These are phyloP conservation scores for Avena sativa DNA, from an alignment of 176 grass and related monocot species.

Conservation along the genomic window DNA sequence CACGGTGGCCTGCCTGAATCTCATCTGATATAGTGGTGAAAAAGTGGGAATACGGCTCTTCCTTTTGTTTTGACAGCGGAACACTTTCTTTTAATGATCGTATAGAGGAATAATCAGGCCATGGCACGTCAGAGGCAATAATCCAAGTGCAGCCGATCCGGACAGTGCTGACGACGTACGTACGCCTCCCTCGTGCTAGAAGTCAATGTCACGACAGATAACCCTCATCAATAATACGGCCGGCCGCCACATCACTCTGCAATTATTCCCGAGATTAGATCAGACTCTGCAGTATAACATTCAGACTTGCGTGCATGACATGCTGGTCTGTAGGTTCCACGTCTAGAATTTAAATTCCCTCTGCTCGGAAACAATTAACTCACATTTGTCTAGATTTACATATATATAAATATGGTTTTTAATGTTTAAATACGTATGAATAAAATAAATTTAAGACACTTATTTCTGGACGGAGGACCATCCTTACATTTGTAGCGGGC, in stretches of 20 bases:
- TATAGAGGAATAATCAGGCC: background rate
- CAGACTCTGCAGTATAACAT: background rate
- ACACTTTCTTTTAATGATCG: no score
- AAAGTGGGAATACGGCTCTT: no score
- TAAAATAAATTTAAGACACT: no score
- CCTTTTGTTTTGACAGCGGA: no score
- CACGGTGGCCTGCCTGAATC: no score
- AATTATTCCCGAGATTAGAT: conserved; percentile 23
- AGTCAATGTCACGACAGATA: conserved; percentile 30
- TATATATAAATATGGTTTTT: no score
- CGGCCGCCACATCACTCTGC: background rate
- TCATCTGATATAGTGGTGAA: no score
- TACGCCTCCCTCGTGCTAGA: background rate
- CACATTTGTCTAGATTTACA: no score
- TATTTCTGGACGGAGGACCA: no score
- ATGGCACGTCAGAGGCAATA: background rate
- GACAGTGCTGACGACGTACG: background rate
- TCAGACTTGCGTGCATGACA: background rate
- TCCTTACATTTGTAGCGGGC: no score
- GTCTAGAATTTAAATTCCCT: background rate
- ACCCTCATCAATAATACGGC: conserved; percentile 14
- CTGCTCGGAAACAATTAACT: no score
- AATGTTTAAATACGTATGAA: no score
- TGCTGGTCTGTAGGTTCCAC: conserved; percentile 39
- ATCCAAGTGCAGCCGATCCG: background rate